Evolutionary conservation across 1,284 basidiomycete species (phyloP).

Genomic region (Schizophyllum commune): DNA sequence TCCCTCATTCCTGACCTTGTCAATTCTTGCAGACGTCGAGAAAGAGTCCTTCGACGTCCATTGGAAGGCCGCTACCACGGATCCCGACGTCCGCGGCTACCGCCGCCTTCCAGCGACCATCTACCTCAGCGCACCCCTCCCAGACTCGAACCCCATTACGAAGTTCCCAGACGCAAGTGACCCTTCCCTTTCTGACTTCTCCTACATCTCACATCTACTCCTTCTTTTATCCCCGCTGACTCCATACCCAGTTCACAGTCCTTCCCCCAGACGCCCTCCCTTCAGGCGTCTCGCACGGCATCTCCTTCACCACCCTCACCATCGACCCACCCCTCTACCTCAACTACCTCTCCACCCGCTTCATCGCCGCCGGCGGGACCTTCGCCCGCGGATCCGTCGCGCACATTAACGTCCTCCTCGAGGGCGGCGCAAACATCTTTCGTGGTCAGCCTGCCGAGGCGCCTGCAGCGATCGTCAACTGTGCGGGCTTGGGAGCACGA

Average conservation of each 20-base stretch:
- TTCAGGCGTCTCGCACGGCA: slow-evolving; percentile 36
- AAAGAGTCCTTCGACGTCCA: not conserved
- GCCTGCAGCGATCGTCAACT: slow-evolving; percentile 55
- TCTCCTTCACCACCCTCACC: slow-evolving; percentile 56
- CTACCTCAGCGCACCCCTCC: not conserved
- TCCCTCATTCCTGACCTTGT: not conserved
- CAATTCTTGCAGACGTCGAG: not conserved
- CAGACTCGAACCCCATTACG: not conserved
- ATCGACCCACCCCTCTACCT: slow-evolving; percentile 66
- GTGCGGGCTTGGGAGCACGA: slow-evolving; percentile 59
- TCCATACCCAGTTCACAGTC: slow-evolving; percentile 36
- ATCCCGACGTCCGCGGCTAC: not conserved
- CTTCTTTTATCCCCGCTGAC: no score
- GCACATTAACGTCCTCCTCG: slow-evolving; percentile 60
- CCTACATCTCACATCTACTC: no score
- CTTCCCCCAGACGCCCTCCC: slow-evolving; percentile 38
- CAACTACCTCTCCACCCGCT: slow-evolving; percentile 56
- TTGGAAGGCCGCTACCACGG: not conserved
- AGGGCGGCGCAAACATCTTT: slow-evolving; percentile 44
- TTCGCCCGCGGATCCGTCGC: slow-evolving; percentile 50
- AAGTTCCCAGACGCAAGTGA: not conserved
- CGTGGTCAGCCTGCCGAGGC: slow-evolving; percentile 15
- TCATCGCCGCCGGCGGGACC: slow-evolving; percentile 52
- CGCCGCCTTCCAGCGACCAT: not conserved
- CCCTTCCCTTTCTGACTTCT: no score